Evolutionary conservation across 345 rosid species (phyloP).

Genomic region (Eucalyptus shirleyi): DNA sequence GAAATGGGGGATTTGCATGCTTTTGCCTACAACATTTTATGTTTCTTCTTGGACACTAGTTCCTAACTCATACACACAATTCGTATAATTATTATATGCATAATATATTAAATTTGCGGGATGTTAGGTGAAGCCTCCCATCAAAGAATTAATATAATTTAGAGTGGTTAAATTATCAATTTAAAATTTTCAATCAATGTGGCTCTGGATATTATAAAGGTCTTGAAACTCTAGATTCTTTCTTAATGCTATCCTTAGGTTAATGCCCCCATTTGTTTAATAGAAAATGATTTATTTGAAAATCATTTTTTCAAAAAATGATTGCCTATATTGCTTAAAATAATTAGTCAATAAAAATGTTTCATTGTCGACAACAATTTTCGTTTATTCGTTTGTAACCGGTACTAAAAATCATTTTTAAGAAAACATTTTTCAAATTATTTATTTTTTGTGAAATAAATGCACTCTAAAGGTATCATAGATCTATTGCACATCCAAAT

Average conservation of each 20-base stretch:
- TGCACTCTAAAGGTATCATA: neutral
- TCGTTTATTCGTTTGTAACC: neutral
- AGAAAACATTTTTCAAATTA: neutral
- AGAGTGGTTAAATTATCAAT: neutral
- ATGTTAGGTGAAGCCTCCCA: neutral
- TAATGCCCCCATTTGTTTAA: neutral
- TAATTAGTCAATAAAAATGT: neutral
- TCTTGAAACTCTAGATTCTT: neutral
- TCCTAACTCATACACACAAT: neutral
- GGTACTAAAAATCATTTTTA: neutral
- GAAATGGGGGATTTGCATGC: neutral
- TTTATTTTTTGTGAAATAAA: neutral
- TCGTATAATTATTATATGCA: neutral
- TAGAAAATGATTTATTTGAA: neutral
- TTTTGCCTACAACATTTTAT: neutral
- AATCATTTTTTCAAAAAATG: neutral
- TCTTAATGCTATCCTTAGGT: neutral
- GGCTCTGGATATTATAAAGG: neutral
- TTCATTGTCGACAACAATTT: neutral
- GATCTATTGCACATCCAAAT: neutral
- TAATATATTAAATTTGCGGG: neutral
- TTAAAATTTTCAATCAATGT: neutral
- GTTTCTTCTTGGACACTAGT: neutral
- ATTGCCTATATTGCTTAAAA: neutral
- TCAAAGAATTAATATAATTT: neutral